phyloP scores from a whole-genome alignment of 2,329 filamentous ascomycete genomes.

The Botrytis pseudocinerea region DNA sequence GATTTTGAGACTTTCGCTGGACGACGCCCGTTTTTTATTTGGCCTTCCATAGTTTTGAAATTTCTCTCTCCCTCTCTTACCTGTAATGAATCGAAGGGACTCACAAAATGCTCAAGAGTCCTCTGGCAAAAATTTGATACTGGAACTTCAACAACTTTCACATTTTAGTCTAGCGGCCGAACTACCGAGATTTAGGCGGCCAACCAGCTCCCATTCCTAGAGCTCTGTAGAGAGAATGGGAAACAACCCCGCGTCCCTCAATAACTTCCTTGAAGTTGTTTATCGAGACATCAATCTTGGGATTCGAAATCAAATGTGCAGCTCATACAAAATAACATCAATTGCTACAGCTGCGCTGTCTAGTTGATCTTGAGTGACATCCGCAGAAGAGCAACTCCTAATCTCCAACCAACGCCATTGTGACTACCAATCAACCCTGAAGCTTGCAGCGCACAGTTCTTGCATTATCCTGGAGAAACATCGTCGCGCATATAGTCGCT shows the following conservation, averaged over 20 bases:
- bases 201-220: slow-evolving; percentile 5
- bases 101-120: neutral
- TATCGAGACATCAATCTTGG: neutral
- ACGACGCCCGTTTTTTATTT: slow-evolving; percentile 6
- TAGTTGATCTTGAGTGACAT: slow-evolving; percentile 7
- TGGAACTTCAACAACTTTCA: neutral
- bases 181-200: slow-evolving; percentile 16
- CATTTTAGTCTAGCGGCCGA: slow-evolving; percentile 5
- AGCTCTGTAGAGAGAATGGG: slow-evolving; percentile 5
- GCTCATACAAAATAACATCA: slow-evolving; percentile 9
- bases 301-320: slow-evolving; percentile 22
- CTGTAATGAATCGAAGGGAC: neutral
- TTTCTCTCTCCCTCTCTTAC: neutral
- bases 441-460: slow-evolving; percentile 10
- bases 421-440: slow-evolving; percentile 8
- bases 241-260: slow-evolving; percentile 20
- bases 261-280: neutral
- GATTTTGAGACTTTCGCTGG: slow-evolving; percentile 15
- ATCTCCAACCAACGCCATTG: neutral
- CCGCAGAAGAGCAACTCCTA: neutral
- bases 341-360: slow-evolving; percentile 23
- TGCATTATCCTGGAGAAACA: slow-evolving; percentile 2
- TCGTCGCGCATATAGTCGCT: neutral
- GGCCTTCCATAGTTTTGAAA: neutral
- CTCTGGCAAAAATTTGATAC: neutral